phyloP scores from a whole-genome alignment of 2,329 filamentous ascomycete species.

The Fonsecaea pugnacius region DNA sequence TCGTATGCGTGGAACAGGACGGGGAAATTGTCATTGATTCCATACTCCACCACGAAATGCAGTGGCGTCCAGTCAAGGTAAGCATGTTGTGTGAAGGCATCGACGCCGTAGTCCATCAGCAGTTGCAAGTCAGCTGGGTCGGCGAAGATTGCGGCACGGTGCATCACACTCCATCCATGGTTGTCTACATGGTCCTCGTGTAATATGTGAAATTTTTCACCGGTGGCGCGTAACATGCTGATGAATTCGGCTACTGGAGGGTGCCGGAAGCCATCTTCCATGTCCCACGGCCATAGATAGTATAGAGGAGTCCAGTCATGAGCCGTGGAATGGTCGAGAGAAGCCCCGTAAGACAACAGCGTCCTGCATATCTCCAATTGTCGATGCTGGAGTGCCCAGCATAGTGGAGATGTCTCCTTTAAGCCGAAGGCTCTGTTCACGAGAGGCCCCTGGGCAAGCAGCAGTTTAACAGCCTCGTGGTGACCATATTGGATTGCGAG shows the following conservation, averaged over 20 bases:
- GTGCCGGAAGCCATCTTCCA: neutral
- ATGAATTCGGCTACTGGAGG: conserved; percentile 7
- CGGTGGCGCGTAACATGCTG: conserved; percentile 5
- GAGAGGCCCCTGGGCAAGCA: conserved; percentile 19
- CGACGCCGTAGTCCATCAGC: conserved; percentile 13
- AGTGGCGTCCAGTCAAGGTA: neutral
- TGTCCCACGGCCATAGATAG: conserved; percentile 15
- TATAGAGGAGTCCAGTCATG: conserved; percentile 14
- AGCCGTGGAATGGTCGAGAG: neutral
- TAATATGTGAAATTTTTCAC: neutral
- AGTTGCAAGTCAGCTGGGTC: conserved; percentile 11
- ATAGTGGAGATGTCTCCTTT: conserved; percentile 15
- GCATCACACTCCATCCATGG: conserved; percentile 15
- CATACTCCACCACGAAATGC: conserved; percentile 13
- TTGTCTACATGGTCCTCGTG: conserved; percentile 5
- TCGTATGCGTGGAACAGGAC: conserved; percentile 10
- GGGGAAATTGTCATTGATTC: conserved; percentile 6
- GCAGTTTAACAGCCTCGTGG: conserved; percentile 12
- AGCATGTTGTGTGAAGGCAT: conserved; percentile 2
- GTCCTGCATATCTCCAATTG: conserved; percentile 11
- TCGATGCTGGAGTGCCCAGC: conserved; percentile 12
- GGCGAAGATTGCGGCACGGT: conserved; percentile 20
- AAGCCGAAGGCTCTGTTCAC: conserved; percentile 19
- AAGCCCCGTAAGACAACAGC: conserved; percentile 8
- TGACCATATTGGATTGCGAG: conserved; percentile 21